Evolutionary conservation across 768 basidiomycete genomes (phyloP).

Genomic region (Lactarius trivialis): DNA sequence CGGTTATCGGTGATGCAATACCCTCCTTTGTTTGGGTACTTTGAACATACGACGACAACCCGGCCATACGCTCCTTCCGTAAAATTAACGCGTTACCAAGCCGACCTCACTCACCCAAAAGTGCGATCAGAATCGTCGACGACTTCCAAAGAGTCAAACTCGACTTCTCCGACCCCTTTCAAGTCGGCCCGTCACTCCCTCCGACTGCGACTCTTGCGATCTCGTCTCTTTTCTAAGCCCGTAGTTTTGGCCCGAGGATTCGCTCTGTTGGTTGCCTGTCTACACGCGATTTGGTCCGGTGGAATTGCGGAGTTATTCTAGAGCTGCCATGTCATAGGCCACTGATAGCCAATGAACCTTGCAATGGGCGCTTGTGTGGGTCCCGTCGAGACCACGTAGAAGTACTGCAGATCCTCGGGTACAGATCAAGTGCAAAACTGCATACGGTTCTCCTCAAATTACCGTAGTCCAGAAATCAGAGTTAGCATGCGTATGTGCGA

Average conservation of each 20-base stretch:
- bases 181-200: neutral
- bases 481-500: neutral
- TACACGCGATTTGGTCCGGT: neutral
- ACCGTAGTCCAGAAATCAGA: neutral
- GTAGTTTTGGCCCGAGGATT: neutral
- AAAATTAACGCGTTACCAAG: slow-evolving; percentile 5
- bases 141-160: neutral
- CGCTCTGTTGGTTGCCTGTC: neutral
- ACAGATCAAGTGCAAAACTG: neutral
- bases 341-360: neutral
- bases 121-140: neutral
- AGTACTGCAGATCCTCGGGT: slow-evolving; percentile 4
- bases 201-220: neutral
- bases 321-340: slow-evolving; percentile 12
- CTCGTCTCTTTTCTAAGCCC: neutral
- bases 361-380: neutral
- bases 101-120: neutral
- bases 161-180: neutral
- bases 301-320: neutral
- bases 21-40: neutral
- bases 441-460: neutral
- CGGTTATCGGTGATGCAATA: neutral
- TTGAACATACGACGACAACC: neutral
- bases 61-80: neutral
- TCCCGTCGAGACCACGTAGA: neutral